Evolutionary conservation across 768 basidiomycete species (phyloP).

Genomic region (Russula brevipes): DNA sequence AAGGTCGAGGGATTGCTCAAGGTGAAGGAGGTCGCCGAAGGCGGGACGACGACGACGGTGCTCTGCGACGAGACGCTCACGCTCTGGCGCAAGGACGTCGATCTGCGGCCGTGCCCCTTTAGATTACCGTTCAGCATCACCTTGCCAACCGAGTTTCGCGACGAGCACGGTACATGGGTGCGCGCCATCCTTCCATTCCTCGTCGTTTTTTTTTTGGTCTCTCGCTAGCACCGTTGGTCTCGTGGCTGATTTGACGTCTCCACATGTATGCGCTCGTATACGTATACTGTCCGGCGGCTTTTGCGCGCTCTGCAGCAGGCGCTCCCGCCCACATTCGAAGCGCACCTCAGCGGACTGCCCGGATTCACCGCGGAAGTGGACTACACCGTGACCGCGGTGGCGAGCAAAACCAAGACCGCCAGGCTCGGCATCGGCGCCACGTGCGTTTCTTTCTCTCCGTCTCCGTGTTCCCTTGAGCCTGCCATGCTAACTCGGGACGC

Average conservation of each 20-base stretch:
- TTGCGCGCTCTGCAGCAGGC: conserved; percentile 37
- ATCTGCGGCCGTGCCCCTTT: conserved; percentile 43
- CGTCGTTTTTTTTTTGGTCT: background rate
- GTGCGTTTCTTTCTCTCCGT: conserved; percentile 36
- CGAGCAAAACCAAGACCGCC: conserved; percentile 51
- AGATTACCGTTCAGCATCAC: conserved; percentile 49
- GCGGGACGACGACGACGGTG: conserved; percentile 50
- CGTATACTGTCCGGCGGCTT: background rate
- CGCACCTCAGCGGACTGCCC: conserved; percentile 64
- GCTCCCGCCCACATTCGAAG: conserved; percentile 65
- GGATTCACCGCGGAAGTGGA: conserved; percentile 64
- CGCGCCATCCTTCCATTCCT: conserved; percentile 25
- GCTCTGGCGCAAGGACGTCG: conserved; percentile 54
- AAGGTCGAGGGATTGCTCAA: conserved; percentile 31
- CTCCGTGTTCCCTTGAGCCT: background rate
- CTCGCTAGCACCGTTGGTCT: background rate
- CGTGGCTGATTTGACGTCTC: background rate
- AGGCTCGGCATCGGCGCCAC: conserved; percentile 49
- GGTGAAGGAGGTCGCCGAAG: conserved; percentile 36
- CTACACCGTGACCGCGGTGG: conserved; percentile 52
- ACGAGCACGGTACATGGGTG: conserved; percentile 56
- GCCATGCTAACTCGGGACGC: background rate
- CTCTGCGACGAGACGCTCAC: conserved; percentile 48
- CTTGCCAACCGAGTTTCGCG: conserved; percentile 54
- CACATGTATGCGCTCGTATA: background rate